Base-by-base conservation (phyloP, 169 alveolate species). In the Plasmodium gallinaceum region DNA sequence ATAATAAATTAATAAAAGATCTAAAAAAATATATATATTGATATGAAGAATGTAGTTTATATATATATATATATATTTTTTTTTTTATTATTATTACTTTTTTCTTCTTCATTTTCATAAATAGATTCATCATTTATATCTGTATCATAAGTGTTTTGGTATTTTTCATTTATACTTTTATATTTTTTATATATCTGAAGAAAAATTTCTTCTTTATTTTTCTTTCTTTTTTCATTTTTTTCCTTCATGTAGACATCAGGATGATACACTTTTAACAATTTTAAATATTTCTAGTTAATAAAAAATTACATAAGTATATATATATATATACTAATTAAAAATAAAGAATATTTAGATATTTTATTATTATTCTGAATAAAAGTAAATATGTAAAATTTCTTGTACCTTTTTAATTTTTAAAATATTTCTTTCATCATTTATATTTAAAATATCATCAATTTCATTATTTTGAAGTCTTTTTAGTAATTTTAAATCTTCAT, bases 141-240 rank as follows among this genome's bases (percentile, higher is more conserved):
- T 76, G 76, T 24, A 52, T 62, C 48, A 45, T 65, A 37, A 57
- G 64, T 46, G 73, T 74, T 43, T 7, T 76, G 66, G 62, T 62
- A 76, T 18, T 64, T 52, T 14, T 62, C 46, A 20, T 43, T 51
- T 18, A 76, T 57, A 18, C 37, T 62, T 64, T 76, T 76, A 42
- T 76, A 76, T 32, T 76, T 52, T 10, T 39, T 62, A 51, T 76
- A 76, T 20, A 76, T 46, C 9, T 62, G 61, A 51, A 52, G 20
- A 64, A 76, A 76, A 9, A 76, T 76, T 64, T 76, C 88, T 76
- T 76, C 88, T 69, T 76, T 76, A 9, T 20, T 52, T 57, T 76
- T 76, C 16, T 76, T 76, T 18, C 76, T 9, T 18, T 64, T 37
- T 64, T 46, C 88, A 57, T 76, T 76, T 57, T 76, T 76, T 37